phyloP scores from a whole-genome alignment of 2,329 filamentous ascomycete genomes.

The Madurella fahalii region DNA sequence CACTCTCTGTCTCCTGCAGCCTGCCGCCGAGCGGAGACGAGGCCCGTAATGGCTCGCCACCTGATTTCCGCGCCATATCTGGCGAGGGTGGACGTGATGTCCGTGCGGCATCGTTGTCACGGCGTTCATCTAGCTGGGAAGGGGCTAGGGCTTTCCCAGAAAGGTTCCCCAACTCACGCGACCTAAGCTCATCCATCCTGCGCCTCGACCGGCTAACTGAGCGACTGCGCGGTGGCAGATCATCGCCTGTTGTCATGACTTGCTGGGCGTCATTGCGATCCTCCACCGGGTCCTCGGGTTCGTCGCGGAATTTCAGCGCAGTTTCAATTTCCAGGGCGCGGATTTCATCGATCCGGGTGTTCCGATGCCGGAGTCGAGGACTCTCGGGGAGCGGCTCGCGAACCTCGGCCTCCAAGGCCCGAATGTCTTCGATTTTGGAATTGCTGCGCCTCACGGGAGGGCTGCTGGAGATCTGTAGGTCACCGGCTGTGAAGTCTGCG shows the following conservation, averaged over 20 bases:
- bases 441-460: constrained; percentile 45
- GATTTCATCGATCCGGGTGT: constrained; percentile 45
- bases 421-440: constrained; percentile 35
- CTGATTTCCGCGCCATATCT: constrained; percentile 33
- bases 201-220: constrained; percentile 33
- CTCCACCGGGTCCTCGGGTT: constrained; percentile 6
- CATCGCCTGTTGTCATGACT: constrained; percentile 16
- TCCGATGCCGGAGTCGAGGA: constrained; percentile 27
- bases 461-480: constrained; percentile 53
- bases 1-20: constrained; percentile 5
- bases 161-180: constrained; percentile 39
- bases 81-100: constrained; percentile 42
- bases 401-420: constrained; percentile 33
- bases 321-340: constrained; percentile 25
- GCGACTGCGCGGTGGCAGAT: constrained; percentile 7
- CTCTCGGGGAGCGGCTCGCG: constrained; percentile 16
- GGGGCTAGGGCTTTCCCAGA: constrained; percentile 47
- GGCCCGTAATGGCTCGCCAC: constrained; percentile 26
- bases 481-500: constrained; percentile 54
- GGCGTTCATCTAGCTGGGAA: constrained; percentile 50
- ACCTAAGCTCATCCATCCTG: constrained; percentile 47
- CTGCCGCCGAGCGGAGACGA: constrained; percentile 15
- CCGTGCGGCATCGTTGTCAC: constrained; percentile 43
- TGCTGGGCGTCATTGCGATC: constrained; percentile 19
- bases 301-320: constrained; percentile 20